Evolutionary conservation across 345 rosid genomes (phyloP), one percentile per base, ranked within the genome.

Genomic region (Aquilaria sinensis): DNA sequence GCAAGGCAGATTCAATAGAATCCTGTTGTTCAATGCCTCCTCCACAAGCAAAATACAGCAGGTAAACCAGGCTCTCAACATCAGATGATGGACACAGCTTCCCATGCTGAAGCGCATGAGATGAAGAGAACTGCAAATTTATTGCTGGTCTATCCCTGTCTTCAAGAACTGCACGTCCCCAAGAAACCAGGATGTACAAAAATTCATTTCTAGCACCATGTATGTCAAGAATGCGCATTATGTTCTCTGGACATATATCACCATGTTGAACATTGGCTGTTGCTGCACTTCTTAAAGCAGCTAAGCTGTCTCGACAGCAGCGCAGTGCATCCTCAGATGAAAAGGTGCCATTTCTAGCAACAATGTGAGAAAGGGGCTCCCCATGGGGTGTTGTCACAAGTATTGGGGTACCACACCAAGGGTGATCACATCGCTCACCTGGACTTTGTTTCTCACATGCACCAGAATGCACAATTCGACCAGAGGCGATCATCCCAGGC

Each of bases 151-250:
- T 78, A 52, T 85, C 90, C 61, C 79, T 71, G 48, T 85, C 90
- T 73, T 85, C 90, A 15, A 85, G 62, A 52, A 85, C 85, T 10
- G 87, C 87, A 58, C 77, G 87, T 9, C 87, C 90, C 90, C 90
- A 82, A 1, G 85, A 80, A 5, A 68, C 58, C 34, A 76, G 84
- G 16, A 80, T 64, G 45, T 82, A 74, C 11, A 61, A 49, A 53
- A 47, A 52, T 56, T 56, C 72, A 53, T 47, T 60, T 34, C 71
- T 72, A 2, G 60, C 45, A 29, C 75, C 80, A 10, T 64, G 71
- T 32, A 59, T 53, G 31, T 78, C 76, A n/a, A 63, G 34, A 13
- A 76, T 70, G 13, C 78, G 67, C 11, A 82, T 64, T 47, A 85
- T 70, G 72, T 82, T 82, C 68, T 85, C 84, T 1, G 90, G 83